Evolutionary conservation across 116 monocot species (phyloP), one percentile per base, ranked within the genome.

Genomic region (Papilionanthe hybrid): DNA sequence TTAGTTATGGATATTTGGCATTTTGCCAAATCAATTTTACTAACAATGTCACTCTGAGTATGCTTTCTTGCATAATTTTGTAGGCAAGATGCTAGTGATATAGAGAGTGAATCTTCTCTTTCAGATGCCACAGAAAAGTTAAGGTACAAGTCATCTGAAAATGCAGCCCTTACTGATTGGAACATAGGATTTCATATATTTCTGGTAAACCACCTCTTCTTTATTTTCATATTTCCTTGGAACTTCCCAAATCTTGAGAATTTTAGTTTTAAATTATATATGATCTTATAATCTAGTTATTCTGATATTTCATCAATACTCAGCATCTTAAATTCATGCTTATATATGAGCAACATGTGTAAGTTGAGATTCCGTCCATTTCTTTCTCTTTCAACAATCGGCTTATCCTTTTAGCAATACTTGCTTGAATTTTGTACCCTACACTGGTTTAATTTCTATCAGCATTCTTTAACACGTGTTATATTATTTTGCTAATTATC

Each of bases 101-200:
- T 56, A 53, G 92, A 88, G n/a, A 86, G 55, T 50, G 90, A 92
- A 79, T 77, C 84, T 85, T 80, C 87, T 82, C 84, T 78, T 84
- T 79, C 69, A 63, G 87, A 91, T 84, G 68, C 25, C n/a, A 74
- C 65, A 47, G 84, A 85, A 78, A 92, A 84, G 55, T 83, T 83
- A 75, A 80, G 58, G 68, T 81, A 80, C 29, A 94, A 90, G 79
- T 86, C 86, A 78, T 85, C 87, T 72, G 88, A 90, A 76, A 92
- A 91, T 80, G 79, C 91, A 75, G 80, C 91, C 75, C 80, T 91
- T 29, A 84, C 83, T 78, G 91, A 94, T 81, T 94, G 97, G 97
- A 85, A 94, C 77, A 79, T 84, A 55, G 97, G 94, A 72, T 98
- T 91, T 75, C 97, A 98, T 88, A 86, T 94, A 78, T 91, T 72